These are phyloP conservation scores for Yarrowia sp. DNA, from an alignment of 805 yeast genomes.

Conservation along the genomic window DNA sequence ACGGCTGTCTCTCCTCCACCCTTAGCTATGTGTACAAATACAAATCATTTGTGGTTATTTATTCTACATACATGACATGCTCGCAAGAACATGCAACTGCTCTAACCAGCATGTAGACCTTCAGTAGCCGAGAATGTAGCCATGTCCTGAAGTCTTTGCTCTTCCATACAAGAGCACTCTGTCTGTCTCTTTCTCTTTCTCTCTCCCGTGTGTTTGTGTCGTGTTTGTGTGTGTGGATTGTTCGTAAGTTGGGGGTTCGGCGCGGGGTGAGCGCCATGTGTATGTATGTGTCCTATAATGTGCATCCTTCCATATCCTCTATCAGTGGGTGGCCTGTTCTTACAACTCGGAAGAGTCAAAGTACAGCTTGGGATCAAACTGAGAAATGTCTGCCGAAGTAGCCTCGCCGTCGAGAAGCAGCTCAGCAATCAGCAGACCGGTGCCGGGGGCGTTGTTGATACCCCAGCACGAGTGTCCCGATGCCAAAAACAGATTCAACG, in stretches of 20 bases:
- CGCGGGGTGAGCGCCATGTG: slow-evolving; percentile 1
- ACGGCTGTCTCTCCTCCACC: background rate
- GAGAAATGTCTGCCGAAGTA: slow-evolving; percentile 75
- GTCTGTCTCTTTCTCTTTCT: background rate
- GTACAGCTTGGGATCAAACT: slow-evolving; percentile 84
- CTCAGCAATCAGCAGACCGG: slow-evolving; percentile 93
- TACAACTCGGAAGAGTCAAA: slow-evolving; percentile 57
- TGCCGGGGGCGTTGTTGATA: slow-evolving; percentile 95
- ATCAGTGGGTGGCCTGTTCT: background rate
- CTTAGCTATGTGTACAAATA: background rate
- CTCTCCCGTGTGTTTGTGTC: background rate
- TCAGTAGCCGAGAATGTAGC: slow-evolving; percentile 3
- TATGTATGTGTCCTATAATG: background rate
- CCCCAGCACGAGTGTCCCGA: slow-evolving; percentile 99
- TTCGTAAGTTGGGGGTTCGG: slow-evolving; percentile 15
- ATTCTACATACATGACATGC: slow-evolving; percentile 28
- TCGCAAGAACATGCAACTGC: slow-evolving; percentile 4
- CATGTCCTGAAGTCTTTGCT: slow-evolving; percentile 1
- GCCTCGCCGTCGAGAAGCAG: slow-evolving; percentile 82
- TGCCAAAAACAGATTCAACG: slow-evolving; percentile 76
- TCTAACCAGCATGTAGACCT: slow-evolving; percentile 4
- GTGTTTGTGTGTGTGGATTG: slow-evolving; percentile 18
- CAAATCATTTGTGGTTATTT: slow-evolving; percentile 6
- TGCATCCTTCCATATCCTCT: slow-evolving; percentile 4
- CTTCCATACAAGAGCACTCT: background rate